Evolutionary conservation across 257 asterid species (phyloP).

Genomic region (Capsicum chinense): DNA sequence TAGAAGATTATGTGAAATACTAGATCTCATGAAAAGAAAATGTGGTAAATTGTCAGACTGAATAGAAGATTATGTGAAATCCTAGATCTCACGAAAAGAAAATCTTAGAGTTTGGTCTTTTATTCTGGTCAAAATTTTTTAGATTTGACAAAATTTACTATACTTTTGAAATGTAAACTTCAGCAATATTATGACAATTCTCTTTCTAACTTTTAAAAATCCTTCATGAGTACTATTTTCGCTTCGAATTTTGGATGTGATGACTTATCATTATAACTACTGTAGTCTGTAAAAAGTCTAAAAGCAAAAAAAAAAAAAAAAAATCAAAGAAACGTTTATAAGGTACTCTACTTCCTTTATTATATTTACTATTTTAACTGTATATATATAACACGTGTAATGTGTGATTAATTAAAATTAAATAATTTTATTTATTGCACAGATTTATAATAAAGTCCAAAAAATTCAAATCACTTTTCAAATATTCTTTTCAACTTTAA

Average conservation of each 20-base stretch:
- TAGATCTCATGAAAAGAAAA: not conserved
- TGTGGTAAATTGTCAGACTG: not conserved
- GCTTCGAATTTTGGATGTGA: not conserved
- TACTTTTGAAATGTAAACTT: not conserved
- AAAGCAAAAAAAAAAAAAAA: not conserved
- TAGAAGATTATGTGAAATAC: not conserved
- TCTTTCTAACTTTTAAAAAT: too few species aligned
- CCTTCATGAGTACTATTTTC: not conserved
- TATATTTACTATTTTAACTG: too few species aligned
- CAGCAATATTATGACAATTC: not conserved
- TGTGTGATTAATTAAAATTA: too few species aligned
- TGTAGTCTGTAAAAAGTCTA: not conserved
- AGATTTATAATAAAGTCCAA: too few species aligned
- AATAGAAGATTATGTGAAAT: not conserved
- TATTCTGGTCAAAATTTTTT: not conserved
- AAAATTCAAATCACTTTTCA: too few species aligned
- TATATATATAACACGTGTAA: too few species aligned
- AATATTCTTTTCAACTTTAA: too few species aligned
- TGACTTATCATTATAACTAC: too few species aligned
- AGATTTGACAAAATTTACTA: not conserved
- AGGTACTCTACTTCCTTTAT: not conserved
- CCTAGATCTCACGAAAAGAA: not conserved
- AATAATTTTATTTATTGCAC: too few species aligned
- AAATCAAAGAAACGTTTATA: not conserved
- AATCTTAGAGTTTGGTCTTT: not conserved